Conservation (phyloP, 2,329 filamentous ascomycete species). For the Dothideomycetidae sp. region DNA sequence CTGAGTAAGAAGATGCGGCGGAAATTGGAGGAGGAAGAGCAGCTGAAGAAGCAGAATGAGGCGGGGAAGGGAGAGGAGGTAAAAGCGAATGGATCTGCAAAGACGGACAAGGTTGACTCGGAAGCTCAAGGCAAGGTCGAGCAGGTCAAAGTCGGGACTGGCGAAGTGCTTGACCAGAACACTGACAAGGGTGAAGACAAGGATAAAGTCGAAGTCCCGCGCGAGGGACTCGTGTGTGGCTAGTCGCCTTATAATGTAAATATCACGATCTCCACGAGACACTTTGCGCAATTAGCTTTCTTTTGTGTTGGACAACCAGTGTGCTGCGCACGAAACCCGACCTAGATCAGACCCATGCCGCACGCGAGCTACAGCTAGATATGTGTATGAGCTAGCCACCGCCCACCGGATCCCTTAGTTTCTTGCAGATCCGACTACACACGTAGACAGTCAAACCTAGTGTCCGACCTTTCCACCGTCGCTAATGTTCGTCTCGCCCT, state of each 20-base stretch:
- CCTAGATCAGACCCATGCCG: not conserved
- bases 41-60: constrained; percentile 19
- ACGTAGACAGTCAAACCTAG: too few species aligned
- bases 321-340: not conserved
- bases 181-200: constrained; percentile 1
- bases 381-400: constrained; percentile 22
- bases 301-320: too few species aligned
- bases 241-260: not conserved
- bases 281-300: not conserved
- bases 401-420: too few species aligned
- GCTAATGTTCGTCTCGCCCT: constrained; percentile 30
- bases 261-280: not conserved
- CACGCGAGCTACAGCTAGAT: not conserved
- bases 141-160: constrained; percentile 12
- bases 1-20: constrained; percentile 52
- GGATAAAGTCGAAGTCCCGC: constrained; percentile 13
- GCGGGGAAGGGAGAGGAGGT: constrained; percentile 19
- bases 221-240: constrained; percentile 13
- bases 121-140: constrained; percentile 18
- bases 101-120: constrained; percentile 17
- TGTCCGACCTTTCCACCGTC: constrained; percentile 23
- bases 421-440: too few species aligned
- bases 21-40: constrained; percentile 23
- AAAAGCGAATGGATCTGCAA: constrained; percentile 19
- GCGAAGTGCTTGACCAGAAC: constrained; percentile 12